Base-by-base conservation (phyloP, 129 eudicot genomes). In the Erigeron canadensis region DNA sequence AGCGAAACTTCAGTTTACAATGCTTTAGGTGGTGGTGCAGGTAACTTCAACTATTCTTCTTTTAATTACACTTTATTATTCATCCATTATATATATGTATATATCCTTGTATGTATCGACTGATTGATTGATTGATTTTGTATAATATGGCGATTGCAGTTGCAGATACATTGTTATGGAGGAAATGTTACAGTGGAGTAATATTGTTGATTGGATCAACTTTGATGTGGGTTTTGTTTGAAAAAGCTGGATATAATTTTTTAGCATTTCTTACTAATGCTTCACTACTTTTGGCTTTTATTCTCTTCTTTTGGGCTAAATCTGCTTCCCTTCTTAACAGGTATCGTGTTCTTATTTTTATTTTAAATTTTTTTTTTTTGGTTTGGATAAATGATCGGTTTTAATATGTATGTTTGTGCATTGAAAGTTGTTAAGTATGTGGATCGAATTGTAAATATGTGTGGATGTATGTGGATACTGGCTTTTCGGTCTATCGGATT, bases 281-380 rank as follows among this genome's bases (percentile, higher is more conserved):
- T 72, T 72, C 89, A 40, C 77, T 94, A 82, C 86, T 90, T 54
- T 77, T 87, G 56, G 96, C 84, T 74, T 74, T 79, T 23, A 87
- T 94, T 71, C 85, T 94, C 63, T 94, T 94, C 82, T 72, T 90
- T 39, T 94, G 98, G 98, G 97, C 98, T 5, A 89, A 90, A 82
- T 87, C 98, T 6, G 98, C 98, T 18, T 79, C 91, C 47, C 86
- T 90, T 60, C 96, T 94, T 28, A 94, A 90, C 71, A 82, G 98
- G 98, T 93, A 70, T 17, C 3, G 65, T 59, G 56, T 38, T 2
- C 42, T 1, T 28, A 0, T 9, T 5, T 39, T 63, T 40, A 4
- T 6, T n/a, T n/a, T n/a, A n/a, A n/a, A n/a, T n/a, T n/a, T n/a
- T n/a, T 8, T 56, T 40, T 19, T 17, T 18, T 34, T 2, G 34